Percentiles rank a stretch among this genome's conserved stretches.
Conservation (phyloP, 2,329 filamentous ascomycete genomes). For the Colletotrichum nymphaeae region DNA sequence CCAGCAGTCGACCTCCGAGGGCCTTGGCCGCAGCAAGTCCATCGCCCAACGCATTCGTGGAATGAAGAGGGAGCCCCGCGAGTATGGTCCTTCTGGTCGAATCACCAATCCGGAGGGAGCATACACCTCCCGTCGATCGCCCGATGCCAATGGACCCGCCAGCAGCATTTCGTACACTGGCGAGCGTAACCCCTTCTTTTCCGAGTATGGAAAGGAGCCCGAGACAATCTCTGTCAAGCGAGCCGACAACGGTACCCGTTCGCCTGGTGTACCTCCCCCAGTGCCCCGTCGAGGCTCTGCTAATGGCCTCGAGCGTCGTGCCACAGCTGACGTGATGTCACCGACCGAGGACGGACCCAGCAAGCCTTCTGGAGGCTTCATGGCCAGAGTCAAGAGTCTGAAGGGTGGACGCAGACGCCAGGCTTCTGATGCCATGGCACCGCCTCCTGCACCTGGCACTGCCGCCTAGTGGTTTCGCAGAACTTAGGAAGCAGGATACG, state of each 20-base stretch:
- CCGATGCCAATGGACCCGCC: conserved; percentile 48
- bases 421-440: conserved; percentile 36
- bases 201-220: conserved; percentile 74
- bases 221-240: conserved; percentile 62
- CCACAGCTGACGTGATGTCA: conserved; percentile 67
- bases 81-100: conserved; percentile 69
- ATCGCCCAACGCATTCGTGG: conserved; percentile 91
- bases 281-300: conserved; percentile 50
- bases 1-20: conserved; percentile 64
- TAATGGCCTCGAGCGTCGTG: conserved; percentile 69
- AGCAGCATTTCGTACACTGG: conserved; percentile 49
- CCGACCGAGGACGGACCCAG: conserved; percentile 53
- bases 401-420: conserved; percentile 71
- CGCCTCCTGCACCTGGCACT: conserved; percentile 47
- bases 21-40: conserved; percentile 91
- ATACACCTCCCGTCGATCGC: conserved; percentile 54
- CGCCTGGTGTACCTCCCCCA: conserved; percentile 70
- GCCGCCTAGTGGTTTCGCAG: conserved; percentile 49
- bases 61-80: conserved; percentile 78
- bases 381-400: conserved; percentile 85
- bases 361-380: conserved; percentile 67
- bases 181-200: conserved; percentile 83
- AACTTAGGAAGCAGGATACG: conserved; percentile 18
- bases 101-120: conserved; percentile 66
- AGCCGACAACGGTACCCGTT: conserved; percentile 49